Evolutionary conservation across 2,329 filamentous ascomycete species (phyloP).

Genomic region (Talaromyces funiculosus): DNA sequence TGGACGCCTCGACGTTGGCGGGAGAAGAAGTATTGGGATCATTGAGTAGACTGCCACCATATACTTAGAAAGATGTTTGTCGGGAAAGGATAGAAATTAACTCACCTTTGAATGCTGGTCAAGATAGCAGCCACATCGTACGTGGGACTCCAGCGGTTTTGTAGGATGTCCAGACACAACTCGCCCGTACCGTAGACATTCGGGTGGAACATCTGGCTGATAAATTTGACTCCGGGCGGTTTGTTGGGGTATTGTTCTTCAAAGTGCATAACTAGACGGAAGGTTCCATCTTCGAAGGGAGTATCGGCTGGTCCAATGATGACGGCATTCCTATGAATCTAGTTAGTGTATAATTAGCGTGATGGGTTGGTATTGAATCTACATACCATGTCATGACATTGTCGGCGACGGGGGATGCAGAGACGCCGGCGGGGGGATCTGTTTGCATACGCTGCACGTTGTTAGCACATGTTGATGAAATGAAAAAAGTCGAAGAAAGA

Average conservation of each 20-base stretch:
- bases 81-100: background rate
- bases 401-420: slow-evolving; percentile 80
- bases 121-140: slow-evolving; percentile 97
- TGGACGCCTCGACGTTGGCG: slow-evolving; percentile 95
- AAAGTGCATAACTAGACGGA: slow-evolving; percentile 97
- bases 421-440: slow-evolving; percentile 92
- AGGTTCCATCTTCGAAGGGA: slow-evolving; percentile 96
- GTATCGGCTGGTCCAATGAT: slow-evolving; percentile 97
- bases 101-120: slow-evolving; percentile 93
- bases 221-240: slow-evolving; percentile 95
- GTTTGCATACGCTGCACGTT: slow-evolving; percentile 86
- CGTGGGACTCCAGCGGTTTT: slow-evolving; percentile 97
- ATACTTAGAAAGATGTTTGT: background rate
- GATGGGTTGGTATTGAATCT: background rate
- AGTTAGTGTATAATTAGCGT: slow-evolving; percentile 22
- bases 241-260: slow-evolving; percentile 99
- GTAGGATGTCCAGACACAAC: slow-evolving; percentile 90
- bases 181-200: slow-evolving; percentile 98
- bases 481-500: no score
- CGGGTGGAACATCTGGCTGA: slow-evolving; percentile 98
- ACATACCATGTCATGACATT: slow-evolving; percentile 39
- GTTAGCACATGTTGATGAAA: background rate
- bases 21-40: slow-evolving; percentile 98
- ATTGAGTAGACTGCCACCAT: slow-evolving; percentile 68
- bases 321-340: slow-evolving; percentile 74